Evolutionary conservation across 768 basidiomycete species (phyloP), one percentile per base, ranked within the genome.

Genomic region (Amanita thiersii): DNA sequence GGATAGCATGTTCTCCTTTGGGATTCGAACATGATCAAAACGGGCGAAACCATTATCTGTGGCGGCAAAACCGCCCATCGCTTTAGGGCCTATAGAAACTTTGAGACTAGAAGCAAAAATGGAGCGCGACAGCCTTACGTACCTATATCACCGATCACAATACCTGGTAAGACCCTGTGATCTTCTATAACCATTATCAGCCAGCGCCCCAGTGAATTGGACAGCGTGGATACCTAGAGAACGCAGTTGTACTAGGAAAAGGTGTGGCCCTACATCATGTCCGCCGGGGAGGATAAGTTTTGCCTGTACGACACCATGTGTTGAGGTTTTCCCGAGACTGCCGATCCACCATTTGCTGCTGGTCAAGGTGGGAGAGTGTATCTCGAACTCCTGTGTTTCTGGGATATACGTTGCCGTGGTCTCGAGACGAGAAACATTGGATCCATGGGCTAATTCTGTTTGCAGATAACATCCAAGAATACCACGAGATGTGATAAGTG

Each of bases 291-390:
- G 62, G 26, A 83, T 74, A 7, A 89, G 63, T 54, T 81, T 79
- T 3, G 86, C 85, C 56, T 86, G 84, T 0, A 87, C 73, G 10
- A 84, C 71, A 3, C 82, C 82, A 53, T 86, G 83, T 0, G 83
- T 86, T 0, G 85, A 75, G 0, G 78, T 80, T 60, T 77, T 79
- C 0, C 77, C 85, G 10, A 84, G 61, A 4, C 68, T 79, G 5
- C 86, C 85, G 40, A 84, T 73, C 86, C 86, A 89, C 84, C 85
- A 89, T 55, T 89, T 89, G 47, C 66, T 75, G 46, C 81, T 82
- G 1, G 83, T 83, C 17, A 86, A 50, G 0, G 79, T 79, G 0
- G 86, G 86, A 1, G 83, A 82, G 52, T 88, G 70, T 26, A 89
- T 75, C 30, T 84, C 81, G 48, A 88, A 87, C 53, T 84, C 78